phyloP scores from a whole-genome alignment of 192 early-diverging fungal genomes.

The Entomortierella beljakovae region DNA sequence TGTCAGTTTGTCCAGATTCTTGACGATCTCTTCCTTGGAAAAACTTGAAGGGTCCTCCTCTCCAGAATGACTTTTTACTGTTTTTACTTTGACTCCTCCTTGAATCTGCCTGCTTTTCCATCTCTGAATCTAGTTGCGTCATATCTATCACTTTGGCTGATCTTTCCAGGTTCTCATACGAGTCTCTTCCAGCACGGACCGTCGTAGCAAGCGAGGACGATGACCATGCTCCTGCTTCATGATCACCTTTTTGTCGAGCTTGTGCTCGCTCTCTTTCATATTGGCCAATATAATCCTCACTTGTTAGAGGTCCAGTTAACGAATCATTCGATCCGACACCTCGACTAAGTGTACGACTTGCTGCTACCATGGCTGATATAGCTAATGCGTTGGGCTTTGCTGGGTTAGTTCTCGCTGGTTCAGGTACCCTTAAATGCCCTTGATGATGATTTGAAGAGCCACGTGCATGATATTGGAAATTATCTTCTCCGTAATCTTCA shows the following conservation, averaged over 20 bases:
- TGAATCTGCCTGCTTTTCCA: background rate
- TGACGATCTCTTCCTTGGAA: background rate
- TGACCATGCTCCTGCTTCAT: background rate
- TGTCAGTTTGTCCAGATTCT: slow-evolving; percentile 6
- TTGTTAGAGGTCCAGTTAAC: slow-evolving; percentile 8
- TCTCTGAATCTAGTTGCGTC: background rate
- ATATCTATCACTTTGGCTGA: background rate
- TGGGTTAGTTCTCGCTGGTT: too few species aligned
- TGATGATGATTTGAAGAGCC: background rate
- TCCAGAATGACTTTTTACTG: background rate
- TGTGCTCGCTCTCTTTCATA: slow-evolving; percentile 27
- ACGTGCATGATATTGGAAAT: background rate
- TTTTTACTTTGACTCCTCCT: background rate
- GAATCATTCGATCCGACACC: slow-evolving; percentile 19
- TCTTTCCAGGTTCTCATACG: background rate
- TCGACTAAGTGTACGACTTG: background rate
- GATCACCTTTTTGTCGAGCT: background rate
- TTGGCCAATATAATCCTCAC: slow-evolving; percentile 39
- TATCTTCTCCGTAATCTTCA: background rate
- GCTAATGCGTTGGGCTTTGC: background rate
- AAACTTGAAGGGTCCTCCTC: background rate
- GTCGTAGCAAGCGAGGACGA: slow-evolving; percentile 8
- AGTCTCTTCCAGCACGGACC: background rate
- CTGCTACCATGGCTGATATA: background rate
- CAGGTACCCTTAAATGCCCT: background rate